Conservation (phyloP, 441 rosid species). For the Jatropha podagrica region DNA sequence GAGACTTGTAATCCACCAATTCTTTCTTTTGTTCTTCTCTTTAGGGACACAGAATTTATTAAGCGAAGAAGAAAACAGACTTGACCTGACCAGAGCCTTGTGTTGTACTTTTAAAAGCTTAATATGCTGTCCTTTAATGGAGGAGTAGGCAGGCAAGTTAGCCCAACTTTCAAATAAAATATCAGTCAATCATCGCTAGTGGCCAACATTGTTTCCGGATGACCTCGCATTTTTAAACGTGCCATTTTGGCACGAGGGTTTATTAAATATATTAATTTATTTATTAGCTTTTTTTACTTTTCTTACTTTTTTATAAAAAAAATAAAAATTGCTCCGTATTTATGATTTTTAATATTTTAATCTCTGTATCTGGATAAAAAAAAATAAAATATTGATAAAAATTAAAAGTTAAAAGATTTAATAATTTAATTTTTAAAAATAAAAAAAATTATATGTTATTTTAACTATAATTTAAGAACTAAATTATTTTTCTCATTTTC, state of each 20-base stretch:
- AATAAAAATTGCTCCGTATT: no score
- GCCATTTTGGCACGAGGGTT: not conserved
- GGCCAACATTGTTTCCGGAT: not conserved
- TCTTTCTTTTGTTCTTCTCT: not conserved
- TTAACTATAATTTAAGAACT: no score
- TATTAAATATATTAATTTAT: not conserved
- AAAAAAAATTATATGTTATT: no score
- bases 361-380: no score
- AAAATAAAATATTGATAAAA: no score
- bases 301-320: not conserved
- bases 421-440: no score
- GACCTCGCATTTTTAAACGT: conserved; percentile 9
- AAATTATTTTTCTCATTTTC: no score
- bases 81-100: not conserved
- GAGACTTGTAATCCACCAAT: conserved; percentile 1
- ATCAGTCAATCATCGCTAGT: not conserved
- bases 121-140: not conserved
- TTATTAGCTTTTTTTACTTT: not conserved
- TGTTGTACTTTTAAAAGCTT: no score
- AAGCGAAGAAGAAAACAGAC: not conserved
- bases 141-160: not conserved
- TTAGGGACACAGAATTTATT: not conserved
- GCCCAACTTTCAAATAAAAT: not conserved
- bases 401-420: no score
- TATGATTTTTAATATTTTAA: no score